These are phyloP conservation scores for Fusarium scirpi DNA, from an alignment of 2,329 filamentous ascomycete genomes.

Conservation along the genomic window DNA sequence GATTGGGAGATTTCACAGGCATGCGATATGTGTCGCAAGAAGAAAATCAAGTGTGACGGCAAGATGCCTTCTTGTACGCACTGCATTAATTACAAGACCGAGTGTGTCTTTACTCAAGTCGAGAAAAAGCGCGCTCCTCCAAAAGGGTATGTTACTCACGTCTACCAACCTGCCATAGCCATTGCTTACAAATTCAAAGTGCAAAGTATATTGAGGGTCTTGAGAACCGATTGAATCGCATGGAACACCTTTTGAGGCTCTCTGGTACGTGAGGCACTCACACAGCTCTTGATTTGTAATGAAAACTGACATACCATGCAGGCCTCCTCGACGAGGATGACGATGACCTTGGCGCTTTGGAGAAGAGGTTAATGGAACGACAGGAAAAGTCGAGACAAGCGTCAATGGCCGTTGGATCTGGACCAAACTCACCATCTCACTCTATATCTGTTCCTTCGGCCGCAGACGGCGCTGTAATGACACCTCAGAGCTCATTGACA, in stretches of 20 bases:
- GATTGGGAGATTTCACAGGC: slow-evolving; percentile 65
- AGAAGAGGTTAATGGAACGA: slow-evolving; percentile 77
- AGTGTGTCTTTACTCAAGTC: slow-evolving; percentile 96
- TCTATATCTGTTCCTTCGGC: slow-evolving; percentile 54
- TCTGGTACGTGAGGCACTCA: slow-evolving; percentile 66
- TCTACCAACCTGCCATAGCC: not conserved
- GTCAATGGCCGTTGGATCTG: slow-evolving; percentile 61
- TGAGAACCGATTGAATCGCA: slow-evolving; percentile 92
- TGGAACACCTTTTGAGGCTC: slow-evolving; percentile 90
- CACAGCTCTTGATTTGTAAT: not conserved
- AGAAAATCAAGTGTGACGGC: slow-evolving; percentile 98
- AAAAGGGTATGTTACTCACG: slow-evolving; percentile 77
- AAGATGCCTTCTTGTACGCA: slow-evolving; percentile 95
- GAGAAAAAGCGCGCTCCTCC: slow-evolving; percentile 98
- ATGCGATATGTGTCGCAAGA: slow-evolving; percentile 96
- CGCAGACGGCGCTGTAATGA: slow-evolving; percentile 57
- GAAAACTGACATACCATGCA: slow-evolving; percentile 46
- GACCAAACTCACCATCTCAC: slow-evolving; percentile 65
- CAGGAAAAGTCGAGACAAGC: slow-evolving; percentile 62
- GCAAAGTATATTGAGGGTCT: slow-evolving; percentile 98
- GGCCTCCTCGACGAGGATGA: slow-evolving; percentile 88
- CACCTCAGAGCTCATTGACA: slow-evolving; percentile 66
- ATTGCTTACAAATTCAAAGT: slow-evolving; percentile 58
- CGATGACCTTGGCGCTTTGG: slow-evolving; percentile 86
- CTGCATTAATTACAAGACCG: slow-evolving; percentile 97